These are phyloP conservation scores for Tephrocybe rancida DNA, from an alignment of 768 basidiomycete genomes.

Conservation along the genomic window DNA sequence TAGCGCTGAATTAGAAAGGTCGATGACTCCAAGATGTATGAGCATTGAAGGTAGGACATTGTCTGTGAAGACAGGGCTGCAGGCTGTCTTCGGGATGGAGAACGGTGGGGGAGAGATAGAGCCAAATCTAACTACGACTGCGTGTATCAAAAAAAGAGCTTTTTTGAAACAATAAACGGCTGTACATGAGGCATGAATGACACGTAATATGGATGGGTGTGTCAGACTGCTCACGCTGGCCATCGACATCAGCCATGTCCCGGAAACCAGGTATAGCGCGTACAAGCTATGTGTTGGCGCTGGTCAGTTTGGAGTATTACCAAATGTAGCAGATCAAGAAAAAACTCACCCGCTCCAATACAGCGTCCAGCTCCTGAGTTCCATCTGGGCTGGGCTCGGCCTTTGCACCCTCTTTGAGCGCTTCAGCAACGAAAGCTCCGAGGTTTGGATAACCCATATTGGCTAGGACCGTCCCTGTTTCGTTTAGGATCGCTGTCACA, in stretches of 20 bases:
- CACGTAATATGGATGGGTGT: neutral
- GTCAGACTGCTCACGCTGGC: constrained; percentile 49
- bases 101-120: constrained; percentile 53
- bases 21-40: constrained; percentile 74
- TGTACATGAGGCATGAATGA: constrained; percentile 25
- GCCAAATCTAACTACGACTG: constrained; percentile 68
- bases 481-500: constrained; percentile 62
- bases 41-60: constrained; percentile 86
- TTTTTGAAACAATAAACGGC: constrained; percentile 93
- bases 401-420: constrained; percentile 57
- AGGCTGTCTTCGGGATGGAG: constrained; percentile 59
- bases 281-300: constrained; percentile 55
- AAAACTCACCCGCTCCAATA: constrained; percentile 62
- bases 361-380: constrained; percentile 49
- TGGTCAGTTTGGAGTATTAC: constrained; percentile 9
- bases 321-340: neutral
- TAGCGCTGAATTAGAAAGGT: constrained; percentile 56
- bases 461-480: constrained; percentile 71
- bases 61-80: constrained; percentile 73
- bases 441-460: constrained; percentile 66
- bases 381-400: constrained; percentile 24
- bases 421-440: constrained; percentile 73
- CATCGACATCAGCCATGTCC: constrained; percentile 73
- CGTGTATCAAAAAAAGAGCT: constrained; percentile 80
- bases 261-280: constrained; percentile 79